A percentile compares a stretch with the other conserved stretches of the same genome.
Conservation (phyloP, 2,329 filamentous ascomycete genomes). For the Calonectria honghensis region DNA sequence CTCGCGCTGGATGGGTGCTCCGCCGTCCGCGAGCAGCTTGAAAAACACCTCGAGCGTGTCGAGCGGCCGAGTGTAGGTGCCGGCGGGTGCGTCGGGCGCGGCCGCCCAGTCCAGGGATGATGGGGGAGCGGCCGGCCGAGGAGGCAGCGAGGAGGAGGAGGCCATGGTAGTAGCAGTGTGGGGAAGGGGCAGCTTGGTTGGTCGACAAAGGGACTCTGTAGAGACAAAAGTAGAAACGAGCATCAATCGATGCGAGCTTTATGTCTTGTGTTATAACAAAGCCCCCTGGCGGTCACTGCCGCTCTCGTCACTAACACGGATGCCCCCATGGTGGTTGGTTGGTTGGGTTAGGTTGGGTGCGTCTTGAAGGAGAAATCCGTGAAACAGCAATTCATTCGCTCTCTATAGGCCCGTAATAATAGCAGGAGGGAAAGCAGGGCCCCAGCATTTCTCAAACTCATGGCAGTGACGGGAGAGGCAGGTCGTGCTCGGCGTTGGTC, state of each 20-base stretch:
- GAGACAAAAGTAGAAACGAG: background rate
- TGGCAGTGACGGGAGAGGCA: background rate
- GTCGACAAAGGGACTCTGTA: background rate
- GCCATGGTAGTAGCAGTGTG: conserved; percentile 11
- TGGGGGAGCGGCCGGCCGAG: background rate
- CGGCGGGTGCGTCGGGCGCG: conserved; percentile 14
- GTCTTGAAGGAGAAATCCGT: background rate
- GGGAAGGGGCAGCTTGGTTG: background rate
- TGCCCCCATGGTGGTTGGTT: background rate
- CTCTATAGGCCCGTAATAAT: background rate
- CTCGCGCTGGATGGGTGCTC: conserved; percentile 54
- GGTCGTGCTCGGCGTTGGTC: background rate
- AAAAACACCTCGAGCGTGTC: conserved; percentile 55
- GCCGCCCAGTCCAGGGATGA: conserved; percentile 26
- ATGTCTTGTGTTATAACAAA: conserved; percentile 5
- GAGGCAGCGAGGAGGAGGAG: background rate
- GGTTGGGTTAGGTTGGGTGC: background rate
- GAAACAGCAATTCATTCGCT: background rate
- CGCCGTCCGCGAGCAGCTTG: conserved; percentile 56
- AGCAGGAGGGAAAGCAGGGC: background rate
- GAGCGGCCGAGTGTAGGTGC: conserved; percentile 33
- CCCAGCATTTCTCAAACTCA: conserved; percentile 5
- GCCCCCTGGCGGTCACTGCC: background rate
- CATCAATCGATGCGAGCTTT: conserved; percentile 1
- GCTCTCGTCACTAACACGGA: background rate